Evolutionary conservation across 257 asterid genomes (phyloP), one percentile per base, ranked within the genome.

Genomic region (Solanum pinnatisectum): DNA sequence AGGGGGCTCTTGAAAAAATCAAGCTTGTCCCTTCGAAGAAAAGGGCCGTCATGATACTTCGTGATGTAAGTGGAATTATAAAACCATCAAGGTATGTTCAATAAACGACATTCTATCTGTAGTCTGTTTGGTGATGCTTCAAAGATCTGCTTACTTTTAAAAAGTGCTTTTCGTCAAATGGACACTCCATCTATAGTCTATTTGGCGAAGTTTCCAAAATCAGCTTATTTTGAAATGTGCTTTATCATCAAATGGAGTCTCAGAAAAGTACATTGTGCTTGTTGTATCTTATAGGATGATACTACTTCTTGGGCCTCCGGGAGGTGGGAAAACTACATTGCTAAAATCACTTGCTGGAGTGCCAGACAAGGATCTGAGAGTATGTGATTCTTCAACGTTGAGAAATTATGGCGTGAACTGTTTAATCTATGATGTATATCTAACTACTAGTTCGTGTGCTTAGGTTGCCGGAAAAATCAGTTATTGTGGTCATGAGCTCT

Each of bases 281-380:
- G 52, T 83, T 44, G 36, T 18, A 32, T 83, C 90, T 60, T 87
- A 22, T 88, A 96, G 99, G 97, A 93, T 95, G 98, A 93, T 99
- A 23, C 94, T 97, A 73, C 98, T 97, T 91, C 98, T 97, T 37
- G 99, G 99, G 65, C 99, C 99, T 87, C 99, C 99, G 3, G 93
- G 99, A 4, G 83, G 98, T 13, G 99, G 99, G 83, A 97, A 97
- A 90, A 97, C 99, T 35, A 91, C 93, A 35, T 87, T 96, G 88
- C 90, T 97, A 40, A 94, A 94, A 90, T 94, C 99, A 81, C 98
- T 97, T 67, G 94, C 99, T 10, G 99, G 95, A 72, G 93, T 87
- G 74, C 91, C 91, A 84, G 99, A 96, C 72, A 89, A 91, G 87
- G 95, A 96, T 84, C 94, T 92, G 32, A 90, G 90, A 88, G 94